phyloP scores from a whole-genome alignment of 2,329 filamentous ascomycete genomes.

The Atkinsonella texensis region DNA sequence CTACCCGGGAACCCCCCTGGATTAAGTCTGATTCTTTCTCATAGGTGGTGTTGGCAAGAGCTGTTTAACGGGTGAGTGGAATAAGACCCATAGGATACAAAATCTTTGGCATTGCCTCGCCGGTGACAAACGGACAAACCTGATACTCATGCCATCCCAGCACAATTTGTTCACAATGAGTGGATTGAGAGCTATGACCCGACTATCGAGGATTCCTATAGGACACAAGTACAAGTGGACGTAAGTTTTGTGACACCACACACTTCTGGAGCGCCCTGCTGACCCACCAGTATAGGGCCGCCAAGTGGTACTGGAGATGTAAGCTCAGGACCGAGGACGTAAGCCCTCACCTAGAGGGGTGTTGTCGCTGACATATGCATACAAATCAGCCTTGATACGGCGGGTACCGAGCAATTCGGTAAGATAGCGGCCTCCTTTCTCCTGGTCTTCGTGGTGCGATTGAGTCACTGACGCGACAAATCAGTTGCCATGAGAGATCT shows the following conservation, averaged over 20 bases:
- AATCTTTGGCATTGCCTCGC: not conserved
- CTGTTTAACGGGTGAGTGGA: constrained; percentile 66
- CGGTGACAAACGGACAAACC: not conserved
- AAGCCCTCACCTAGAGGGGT: not conserved
- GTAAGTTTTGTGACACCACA: constrained; percentile 39
- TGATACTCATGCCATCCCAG: constrained; percentile 28
- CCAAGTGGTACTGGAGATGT: constrained; percentile 85
- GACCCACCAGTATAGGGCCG: constrained; percentile 46
- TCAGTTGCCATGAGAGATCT: constrained; percentile 59
- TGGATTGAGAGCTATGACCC: constrained; percentile 85
- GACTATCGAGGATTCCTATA: constrained; percentile 67
- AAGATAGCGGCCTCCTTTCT: constrained; percentile 21
- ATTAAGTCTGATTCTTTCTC: constrained; percentile 17
- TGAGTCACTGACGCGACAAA: not conserved
- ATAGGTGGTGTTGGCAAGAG: constrained; percentile 87
- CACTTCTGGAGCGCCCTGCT: not conserved
- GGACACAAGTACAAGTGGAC: constrained; percentile 69
- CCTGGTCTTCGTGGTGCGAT: not conserved
- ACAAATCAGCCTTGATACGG: constrained; percentile 61
- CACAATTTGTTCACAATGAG: constrained; percentile 87
- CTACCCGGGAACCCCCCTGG: not conserved
- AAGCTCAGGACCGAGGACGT: constrained; percentile 24
- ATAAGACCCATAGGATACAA: not conserved
- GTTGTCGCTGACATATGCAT: constrained; percentile 12
- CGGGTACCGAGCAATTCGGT: constrained; percentile 90